Base-by-base conservation (phyloP, 2,329 filamentous ascomycete species). In the Penicillium sumatraense region DNA sequence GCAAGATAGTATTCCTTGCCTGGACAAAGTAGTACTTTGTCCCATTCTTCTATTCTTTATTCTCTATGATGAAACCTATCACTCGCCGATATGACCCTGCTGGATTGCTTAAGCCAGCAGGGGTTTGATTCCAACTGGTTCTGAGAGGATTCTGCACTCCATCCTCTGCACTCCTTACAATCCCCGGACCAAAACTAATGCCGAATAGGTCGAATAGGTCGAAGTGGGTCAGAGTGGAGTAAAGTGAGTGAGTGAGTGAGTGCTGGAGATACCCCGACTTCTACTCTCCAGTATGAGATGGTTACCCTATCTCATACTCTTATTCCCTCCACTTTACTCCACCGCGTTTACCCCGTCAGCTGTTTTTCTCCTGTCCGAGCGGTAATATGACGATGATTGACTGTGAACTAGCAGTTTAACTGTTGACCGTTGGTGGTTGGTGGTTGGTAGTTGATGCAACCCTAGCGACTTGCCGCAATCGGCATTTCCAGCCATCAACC, bases 41-140 rank as follows among this genome's bases (percentile, higher is more conserved):
- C n/a, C 40, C 14, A 44, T 2, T n/a, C 3, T n/a, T 11, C n/a
- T 27, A 21, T 27, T 3, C 21, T 16, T 6, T 18, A 27, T 31
- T 29, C 35, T 55, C 38, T 23, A 47, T 56, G 57, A 59, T 54
- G 53, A 56, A 41, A 56, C 57, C 42, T 44, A 51, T 59, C 57
- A 59, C 57, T 54, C 54, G 54, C 48, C 54, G 53, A 58, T 50
- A 59, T 59, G 47, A 57, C 10, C 47, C n/a, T 47, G 26, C 49
- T 35, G 49, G 45, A 38, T 46, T 36, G 29, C 42, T 60, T 51
- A 49, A 56, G 49, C 36, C 31, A 18, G 20, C 16, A 51, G 38
- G 42, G 9, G 29, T 21, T 23, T 58, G 49, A 56, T 58, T 58
- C 27, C 10, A 58, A 40, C 23, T 48, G 21, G n/a, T 26, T 50